Percentiles rank a stretch among this genome's conserved stretches.
Evolutionary conservation across 2,329 filamentous ascomycete genomes (phyloP).

Genomic region (Phialocephala sp.): DNA sequence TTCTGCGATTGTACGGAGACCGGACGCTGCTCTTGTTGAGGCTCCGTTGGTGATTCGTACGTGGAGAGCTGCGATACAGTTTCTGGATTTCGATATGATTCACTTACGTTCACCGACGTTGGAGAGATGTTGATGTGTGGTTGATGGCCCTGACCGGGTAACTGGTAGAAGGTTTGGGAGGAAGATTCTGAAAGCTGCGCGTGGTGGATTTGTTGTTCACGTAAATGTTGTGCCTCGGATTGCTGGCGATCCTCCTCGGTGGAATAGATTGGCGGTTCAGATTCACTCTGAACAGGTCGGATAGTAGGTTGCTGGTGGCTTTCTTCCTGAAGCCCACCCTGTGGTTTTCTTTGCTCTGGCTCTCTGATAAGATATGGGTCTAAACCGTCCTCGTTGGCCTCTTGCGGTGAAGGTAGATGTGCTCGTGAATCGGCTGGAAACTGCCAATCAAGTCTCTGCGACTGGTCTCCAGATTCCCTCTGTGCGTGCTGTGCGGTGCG

Average conservation of each 20-base stretch:
- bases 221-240: conserved; percentile 31
- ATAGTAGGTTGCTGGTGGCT: conserved; percentile 37
- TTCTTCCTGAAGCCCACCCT: conserved; percentile 29
- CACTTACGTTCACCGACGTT: conserved; percentile 39
- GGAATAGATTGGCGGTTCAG: conserved; percentile 30
- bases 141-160: conserved; percentile 33
- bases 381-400: conserved; percentile 37
- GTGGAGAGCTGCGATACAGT: conserved; percentile 64
- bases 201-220: conserved; percentile 37
- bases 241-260: conserved; percentile 44
- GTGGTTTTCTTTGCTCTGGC: conserved; percentile 26
- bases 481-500: conserved; percentile 46
- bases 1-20: conserved; percentile 39
- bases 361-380: conserved; percentile 41
- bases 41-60: conserved; percentile 59
- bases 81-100: conserved; percentile 57
- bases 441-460: conserved; percentile 44
- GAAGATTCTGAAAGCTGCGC: conserved; percentile 31
- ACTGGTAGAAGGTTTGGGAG: conserved; percentile 38
- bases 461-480: conserved; percentile 45
- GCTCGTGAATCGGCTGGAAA: conserved; percentile 41
- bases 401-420: conserved; percentile 40
- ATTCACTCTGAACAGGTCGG: conserved; percentile 36
- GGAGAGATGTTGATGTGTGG: conserved; percentile 44
- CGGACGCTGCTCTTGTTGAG: conserved; percentile 40